These are phyloP conservation scores for Didymella arachidicola DNA, from an alignment of 2,329 filamentous ascomycete species.

Conservation along the genomic window DNA sequence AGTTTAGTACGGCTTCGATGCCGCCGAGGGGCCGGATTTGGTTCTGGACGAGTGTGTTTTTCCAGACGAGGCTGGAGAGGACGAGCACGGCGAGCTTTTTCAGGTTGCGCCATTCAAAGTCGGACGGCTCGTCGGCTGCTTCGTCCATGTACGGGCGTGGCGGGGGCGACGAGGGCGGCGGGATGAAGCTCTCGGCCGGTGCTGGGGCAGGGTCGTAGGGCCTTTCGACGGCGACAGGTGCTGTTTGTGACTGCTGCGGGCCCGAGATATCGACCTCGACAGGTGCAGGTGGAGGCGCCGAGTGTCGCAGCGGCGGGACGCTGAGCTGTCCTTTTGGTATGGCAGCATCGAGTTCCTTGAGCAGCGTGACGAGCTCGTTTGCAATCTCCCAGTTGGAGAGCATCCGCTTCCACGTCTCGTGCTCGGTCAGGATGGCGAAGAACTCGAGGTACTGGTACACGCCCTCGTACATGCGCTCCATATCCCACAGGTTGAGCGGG, in stretches of 20 bases:
- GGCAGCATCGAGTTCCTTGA: conserved; percentile 85
- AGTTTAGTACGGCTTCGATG: conserved; percentile 86
- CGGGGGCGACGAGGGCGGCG: conserved; percentile 43
- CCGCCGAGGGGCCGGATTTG: conserved; percentile 87
- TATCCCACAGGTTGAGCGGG: conserved; percentile 94
- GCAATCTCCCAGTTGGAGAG: conserved; percentile 92
- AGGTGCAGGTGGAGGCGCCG: conserved; percentile 42
- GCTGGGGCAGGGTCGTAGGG: conserved; percentile 66
- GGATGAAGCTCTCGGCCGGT: conserved; percentile 55
- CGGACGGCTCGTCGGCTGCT: conserved; percentile 65
- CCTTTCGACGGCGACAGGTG: conserved; percentile 65
- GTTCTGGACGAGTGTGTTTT: conserved; percentile 81
- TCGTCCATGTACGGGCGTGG: conserved; percentile 58
- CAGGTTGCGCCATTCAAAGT: conserved; percentile 79
- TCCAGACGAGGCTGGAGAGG: conserved; percentile 87
- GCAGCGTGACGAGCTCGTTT: conserved; percentile 84
- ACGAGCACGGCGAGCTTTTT: conserved; percentile 94
- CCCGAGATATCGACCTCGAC: conserved; percentile 28
- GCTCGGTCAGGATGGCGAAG: conserved; percentile 86
- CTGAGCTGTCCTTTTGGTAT: conserved; percentile 70
- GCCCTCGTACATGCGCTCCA: conserved; percentile 95
- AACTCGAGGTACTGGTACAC: conserved; percentile 95
- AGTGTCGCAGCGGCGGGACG: conserved; percentile 66
- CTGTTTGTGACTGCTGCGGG: conserved; percentile 24
- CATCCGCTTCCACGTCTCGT: conserved; percentile 80